These are phyloP conservation scores for Fennellomyces sp. DNA, from an alignment of 371 early-diverging fungal genomes.

Conservation along the genomic window DNA sequence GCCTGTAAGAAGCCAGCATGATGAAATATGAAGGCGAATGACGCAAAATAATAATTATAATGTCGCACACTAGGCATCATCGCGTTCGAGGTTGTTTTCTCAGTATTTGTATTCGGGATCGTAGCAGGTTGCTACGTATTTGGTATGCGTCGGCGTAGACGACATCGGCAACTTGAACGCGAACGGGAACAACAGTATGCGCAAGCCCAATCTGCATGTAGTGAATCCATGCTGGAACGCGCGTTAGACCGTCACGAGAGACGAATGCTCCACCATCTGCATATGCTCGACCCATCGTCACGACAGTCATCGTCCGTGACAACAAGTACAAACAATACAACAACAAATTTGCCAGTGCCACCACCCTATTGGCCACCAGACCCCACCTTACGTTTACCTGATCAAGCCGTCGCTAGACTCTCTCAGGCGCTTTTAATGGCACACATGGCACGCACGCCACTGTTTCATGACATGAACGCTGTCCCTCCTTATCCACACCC, in stretches of 20 bases:
- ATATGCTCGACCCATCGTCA: background rate
- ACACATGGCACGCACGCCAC: background rate
- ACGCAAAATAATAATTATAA: background rate
- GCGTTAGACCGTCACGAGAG: slow-evolving; percentile 7
- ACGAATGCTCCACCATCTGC: background rate
- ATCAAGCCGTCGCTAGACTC: slow-evolving; percentile 12
- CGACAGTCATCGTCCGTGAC: background rate
- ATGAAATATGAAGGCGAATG: background rate
- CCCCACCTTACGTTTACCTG: slow-evolving; percentile 4
- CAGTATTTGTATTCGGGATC: slow-evolving; percentile 7
- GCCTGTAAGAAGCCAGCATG: too few relatives aligned
- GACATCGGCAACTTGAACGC: background rate
- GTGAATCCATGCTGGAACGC: slow-evolving; percentile 10
- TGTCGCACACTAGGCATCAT: slow-evolving; percentile 5
- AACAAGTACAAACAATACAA: background rate
- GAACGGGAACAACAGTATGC: slow-evolving; percentile 1
- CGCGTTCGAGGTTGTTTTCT: slow-evolving; percentile 17
- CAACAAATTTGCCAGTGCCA: background rate
- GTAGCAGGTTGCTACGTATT: slow-evolving; percentile 14
- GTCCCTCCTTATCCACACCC: too few relatives aligned
- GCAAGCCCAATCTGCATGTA: slow-evolving; percentile 6
- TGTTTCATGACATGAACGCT: too few relatives aligned
- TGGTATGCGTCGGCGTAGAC: slow-evolving; percentile 12
- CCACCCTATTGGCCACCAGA: slow-evolving; percentile 14
- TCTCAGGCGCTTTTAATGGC: slow-evolving; percentile 14